A percentile compares a stretch with the other conserved stretches of the same genome.
phyloP scores from a whole-genome alignment of 306 rosid species.

The Leucaena leucocephala region DNA sequence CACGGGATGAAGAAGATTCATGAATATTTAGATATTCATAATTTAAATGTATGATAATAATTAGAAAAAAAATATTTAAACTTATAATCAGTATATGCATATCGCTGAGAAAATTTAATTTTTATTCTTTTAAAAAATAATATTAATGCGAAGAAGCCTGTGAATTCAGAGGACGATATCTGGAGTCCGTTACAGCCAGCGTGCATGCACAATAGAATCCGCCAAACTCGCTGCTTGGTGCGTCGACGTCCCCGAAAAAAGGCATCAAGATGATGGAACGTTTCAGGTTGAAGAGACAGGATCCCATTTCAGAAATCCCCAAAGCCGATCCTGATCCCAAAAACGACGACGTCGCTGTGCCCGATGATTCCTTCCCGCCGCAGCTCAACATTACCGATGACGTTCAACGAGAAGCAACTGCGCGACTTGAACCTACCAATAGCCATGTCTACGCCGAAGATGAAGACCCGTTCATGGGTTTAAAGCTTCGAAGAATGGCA shows the following conservation, averaged over 20 bases:
- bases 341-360: constrained; percentile 31
- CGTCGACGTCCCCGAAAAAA: background rate
- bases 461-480: constrained; percentile 84
- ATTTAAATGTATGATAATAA: no score
- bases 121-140: background rate
- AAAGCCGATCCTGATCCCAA: constrained; percentile 35
- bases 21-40: no score
- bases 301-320: constrained; percentile 40
- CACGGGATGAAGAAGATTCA: no score
- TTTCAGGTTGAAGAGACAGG: constrained; percentile 46
- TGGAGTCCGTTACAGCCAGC: background rate
- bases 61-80: no score
- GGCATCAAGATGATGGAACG: constrained; percentile 33
- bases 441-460: constrained; percentile 56
- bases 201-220: background rate
- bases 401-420: constrained; percentile 26
- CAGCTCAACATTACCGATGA: background rate
- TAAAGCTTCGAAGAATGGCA: constrained; percentile 72
- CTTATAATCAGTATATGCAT: no score
- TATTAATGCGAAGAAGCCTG: background rate
- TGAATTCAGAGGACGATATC: background rate
- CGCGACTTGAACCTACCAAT: constrained; percentile 44
- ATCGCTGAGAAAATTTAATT: no score
- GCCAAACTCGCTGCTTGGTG: background rate
- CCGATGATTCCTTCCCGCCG: background rate